Percentiles rank a stretch among this genome's conserved stretches.
Evolutionary conservation across 176 grass and related monocot genomes (phyloP).

Genomic region (Oryza longistaminata): DNA sequence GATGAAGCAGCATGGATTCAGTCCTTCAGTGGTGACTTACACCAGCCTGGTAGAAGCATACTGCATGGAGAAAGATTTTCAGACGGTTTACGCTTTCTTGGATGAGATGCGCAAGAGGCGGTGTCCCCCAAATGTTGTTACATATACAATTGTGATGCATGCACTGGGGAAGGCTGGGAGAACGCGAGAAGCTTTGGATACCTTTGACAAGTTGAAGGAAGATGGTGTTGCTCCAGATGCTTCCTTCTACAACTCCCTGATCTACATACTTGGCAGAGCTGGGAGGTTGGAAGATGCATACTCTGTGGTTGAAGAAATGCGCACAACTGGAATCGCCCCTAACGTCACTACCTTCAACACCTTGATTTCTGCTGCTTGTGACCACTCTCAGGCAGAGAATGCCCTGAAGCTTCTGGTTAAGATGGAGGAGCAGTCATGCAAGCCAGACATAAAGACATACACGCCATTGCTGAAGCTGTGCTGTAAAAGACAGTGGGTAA

Average conservation of each 20-base stretch:
- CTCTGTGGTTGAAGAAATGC: constrained; percentile 62
- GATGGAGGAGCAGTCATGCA: constrained; percentile 73
- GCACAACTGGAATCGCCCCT: constrained; percentile 41
- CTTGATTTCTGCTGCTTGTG: constrained; percentile 74
- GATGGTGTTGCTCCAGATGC: constrained; percentile 59
- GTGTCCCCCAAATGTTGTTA: constrained; percentile 73
- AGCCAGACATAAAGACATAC: constrained; percentile 70
- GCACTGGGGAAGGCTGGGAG: constrained; percentile 62
- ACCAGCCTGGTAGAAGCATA: constrained; percentile 83
- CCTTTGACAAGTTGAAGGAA: constrained; percentile 60
- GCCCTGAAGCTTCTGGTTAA: constrained; percentile 63
- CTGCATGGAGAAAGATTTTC: constrained; percentile 74
- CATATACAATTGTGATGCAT: constrained; percentile 87
- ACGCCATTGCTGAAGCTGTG: constrained; percentile 79
- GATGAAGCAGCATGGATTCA: constrained; percentile 69
- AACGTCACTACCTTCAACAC: constrained; percentile 71
- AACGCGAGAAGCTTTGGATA: constrained; percentile 66
- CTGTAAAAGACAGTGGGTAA: constrained; percentile 72
- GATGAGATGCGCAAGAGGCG: constrained; percentile 46
- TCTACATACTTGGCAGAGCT: constrained; percentile 67
- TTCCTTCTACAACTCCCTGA: constrained; percentile 85
- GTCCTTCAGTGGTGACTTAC: constrained; percentile 71
- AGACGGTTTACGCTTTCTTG: constrained; percentile 46
- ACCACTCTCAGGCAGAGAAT: constrained; percentile 58
- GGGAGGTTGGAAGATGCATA: constrained; percentile 59